A percentile compares a stretch with the other conserved stretches of the same genome.
phyloP scores from a whole-genome alignment of 352 stramenopile genomes.

The Sclerospora graminicola region DNA sequence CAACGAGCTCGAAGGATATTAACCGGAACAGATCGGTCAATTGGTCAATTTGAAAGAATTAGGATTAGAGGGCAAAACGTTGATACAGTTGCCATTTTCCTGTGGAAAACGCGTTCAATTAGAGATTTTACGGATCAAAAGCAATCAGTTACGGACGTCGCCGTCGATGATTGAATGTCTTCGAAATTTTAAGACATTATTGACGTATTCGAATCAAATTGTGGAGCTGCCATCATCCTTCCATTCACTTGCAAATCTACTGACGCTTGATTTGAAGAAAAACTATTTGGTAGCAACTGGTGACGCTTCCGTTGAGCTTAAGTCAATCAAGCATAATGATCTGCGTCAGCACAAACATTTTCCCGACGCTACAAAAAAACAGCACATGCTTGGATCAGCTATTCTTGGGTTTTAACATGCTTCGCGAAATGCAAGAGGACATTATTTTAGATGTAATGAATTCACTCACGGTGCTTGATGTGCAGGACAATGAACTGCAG shows the following conservation, averaged over 20 bases:
- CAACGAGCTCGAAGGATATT: conserved; percentile 40
- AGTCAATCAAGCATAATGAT: conserved; percentile 64
- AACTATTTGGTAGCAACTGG: too few relatives aligned
- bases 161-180: too few relatives aligned
- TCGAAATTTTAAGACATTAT: too few relatives aligned
- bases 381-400: conserved; percentile 50
- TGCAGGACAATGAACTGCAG: conserved; percentile 74
- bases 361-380: conserved; percentile 39
- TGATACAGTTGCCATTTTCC: conserved; percentile 45
- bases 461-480: conserved; percentile 59
- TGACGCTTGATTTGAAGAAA: too few relatives aligned
- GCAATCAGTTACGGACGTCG: conserved; percentile 39
- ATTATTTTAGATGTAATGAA: conserved; percentile 44
- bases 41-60: conserved; percentile 55
- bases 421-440: conserved; percentile 33
- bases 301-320: too few relatives aligned
- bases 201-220: too few relatives aligned
- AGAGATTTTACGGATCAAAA: conserved; percentile 53
- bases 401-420: conserved; percentile 62
- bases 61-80: conserved; percentile 51
- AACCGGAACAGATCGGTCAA: conserved; percentile 36
- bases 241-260: too few relatives aligned
- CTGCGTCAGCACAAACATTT: conserved; percentile 61
- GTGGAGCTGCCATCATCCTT: too few relatives aligned
- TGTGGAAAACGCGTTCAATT: conserved; percentile 33